These are phyloP conservation scores for Plasmodium relictum DNA, from an alignment of 169 alveolate species.

Conservation along the genomic window DNA sequence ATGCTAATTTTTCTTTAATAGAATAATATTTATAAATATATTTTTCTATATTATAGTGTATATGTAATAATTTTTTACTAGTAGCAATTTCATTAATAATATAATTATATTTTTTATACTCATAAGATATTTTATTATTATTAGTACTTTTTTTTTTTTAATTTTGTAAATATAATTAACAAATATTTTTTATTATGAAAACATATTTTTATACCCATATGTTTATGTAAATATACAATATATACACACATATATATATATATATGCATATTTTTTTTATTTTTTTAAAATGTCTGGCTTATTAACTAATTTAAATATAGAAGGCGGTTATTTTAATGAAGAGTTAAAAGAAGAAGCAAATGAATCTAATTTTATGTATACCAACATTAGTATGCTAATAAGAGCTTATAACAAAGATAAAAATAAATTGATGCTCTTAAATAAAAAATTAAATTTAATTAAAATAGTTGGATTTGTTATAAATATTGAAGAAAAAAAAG, in stretches of 20 bases:
- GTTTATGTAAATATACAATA: background rate
- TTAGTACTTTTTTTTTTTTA: too few species aligned
- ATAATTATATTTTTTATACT: too few species aligned
- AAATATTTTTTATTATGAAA: too few species aligned
- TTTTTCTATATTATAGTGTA: too few species aligned
- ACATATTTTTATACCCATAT: background rate
- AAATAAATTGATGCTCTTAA: conserved; percentile 40
- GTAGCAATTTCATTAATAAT: too few species aligned
- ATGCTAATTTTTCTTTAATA: too few species aligned
- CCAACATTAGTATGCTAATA: conserved; percentile 62
- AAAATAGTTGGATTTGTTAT: conserved; percentile 73
- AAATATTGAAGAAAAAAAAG: conserved; percentile 71
- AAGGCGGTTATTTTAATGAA: conserved; percentile 74
- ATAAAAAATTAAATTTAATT: conserved; percentile 76
- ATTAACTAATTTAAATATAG: conserved; percentile 55
- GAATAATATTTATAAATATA: too few species aligned
- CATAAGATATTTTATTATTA: too few species aligned
- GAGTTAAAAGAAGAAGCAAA: conserved; percentile 68
- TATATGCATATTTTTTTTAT: background rate
- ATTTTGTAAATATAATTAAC: too few species aligned
- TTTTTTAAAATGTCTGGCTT: conserved; percentile 18
- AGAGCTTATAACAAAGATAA: conserved; percentile 69
- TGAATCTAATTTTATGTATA: conserved; percentile 71
- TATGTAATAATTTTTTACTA: too few species aligned
- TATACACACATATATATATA: conserved; percentile 7